Evolutionary conservation across 225 moss, liverwort and hornwort genomes (phyloP), one percentile per base, ranked within the genome.

Genomic region (Sphagnum contortum): DNA sequence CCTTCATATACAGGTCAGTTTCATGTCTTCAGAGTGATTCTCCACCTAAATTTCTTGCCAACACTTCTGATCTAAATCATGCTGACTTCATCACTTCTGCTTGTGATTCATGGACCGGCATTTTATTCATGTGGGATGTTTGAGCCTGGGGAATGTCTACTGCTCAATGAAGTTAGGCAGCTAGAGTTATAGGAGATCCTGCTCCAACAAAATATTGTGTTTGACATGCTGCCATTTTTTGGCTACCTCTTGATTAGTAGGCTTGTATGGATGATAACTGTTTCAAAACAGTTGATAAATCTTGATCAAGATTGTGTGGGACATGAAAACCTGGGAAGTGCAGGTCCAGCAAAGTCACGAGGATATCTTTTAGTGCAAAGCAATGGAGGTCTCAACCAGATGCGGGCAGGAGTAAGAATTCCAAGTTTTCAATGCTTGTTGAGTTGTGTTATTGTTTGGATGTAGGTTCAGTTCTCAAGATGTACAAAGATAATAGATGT

Each of bases 301-400:
- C 45, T 29, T 29, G 29, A 29, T 29, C 29, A 29, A 29, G 29
- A 29, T 29, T 29, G 29, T 29, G 29, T 29, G 29, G 29, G 29
- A 29, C 29, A 29, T 29, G 29, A 48, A 5, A 44, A 59, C 29
- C 14, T 48, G 61, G 61, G 47, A 9, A 50, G 5, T 64, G 29
- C 8, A 84, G 84, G 62, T 60, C 78, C 76, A 64, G 63, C 70
- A 5, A 49, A 78, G 53, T 63, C 72, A 10, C 51, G 56, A 74
- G 84, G 84, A 5, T 84, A 84, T 70, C 65, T 84, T 3, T 68
- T 78, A 80, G 84, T 84, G 12, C 73, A 75, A 7, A 82, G 78
- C 9, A 98, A 98, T 67, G 96, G 96, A 12, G 96, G 96, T 66
- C 93, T 98, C 62, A 98, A 98, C 55, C 96, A 98, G 14, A 98